Evolutionary conservation across 2,329 filamentous ascomycete species (phyloP).

Genomic region (Chaetomium sp.): DNA sequence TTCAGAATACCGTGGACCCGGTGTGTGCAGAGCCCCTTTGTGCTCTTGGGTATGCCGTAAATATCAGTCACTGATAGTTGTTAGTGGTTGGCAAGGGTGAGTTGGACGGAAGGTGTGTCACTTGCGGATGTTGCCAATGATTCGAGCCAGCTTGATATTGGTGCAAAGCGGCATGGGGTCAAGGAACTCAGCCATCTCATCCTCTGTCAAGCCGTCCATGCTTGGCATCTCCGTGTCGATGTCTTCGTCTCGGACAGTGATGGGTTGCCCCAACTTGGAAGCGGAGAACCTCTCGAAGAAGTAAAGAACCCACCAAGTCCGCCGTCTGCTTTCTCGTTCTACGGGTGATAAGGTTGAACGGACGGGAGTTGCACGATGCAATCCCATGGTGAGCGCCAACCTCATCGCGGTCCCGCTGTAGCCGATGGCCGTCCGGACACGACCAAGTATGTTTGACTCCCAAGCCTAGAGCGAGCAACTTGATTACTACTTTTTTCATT

Average conservation of each 20-base stretch:
- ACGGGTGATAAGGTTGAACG: not conserved
- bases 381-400: not conserved
- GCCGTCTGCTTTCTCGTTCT: not conserved
- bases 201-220: not conserved
- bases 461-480: not conserved
- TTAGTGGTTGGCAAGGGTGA: too few species aligned
- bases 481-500: too few species aligned
- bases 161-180: not conserved
- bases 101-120: too few species aligned
- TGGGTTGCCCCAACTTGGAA: not conserved
- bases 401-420: not conserved
- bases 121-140: not conserved
- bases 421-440: not conserved
- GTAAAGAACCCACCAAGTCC: not conserved
- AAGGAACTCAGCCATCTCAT: not conserved
- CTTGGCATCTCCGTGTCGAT: not conserved
- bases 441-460: not conserved
- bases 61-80: not conserved
- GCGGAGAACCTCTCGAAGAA: not conserved
- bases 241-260: not conserved
- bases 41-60: slow-evolving; percentile 2
- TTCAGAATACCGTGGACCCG: not conserved
- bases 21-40: not conserved
- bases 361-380: not conserved
- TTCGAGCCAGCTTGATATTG: not conserved